Base-by-base conservation (phyloP, 768 basidiomycete genomes). In the Tulasnella sp. region DNA sequence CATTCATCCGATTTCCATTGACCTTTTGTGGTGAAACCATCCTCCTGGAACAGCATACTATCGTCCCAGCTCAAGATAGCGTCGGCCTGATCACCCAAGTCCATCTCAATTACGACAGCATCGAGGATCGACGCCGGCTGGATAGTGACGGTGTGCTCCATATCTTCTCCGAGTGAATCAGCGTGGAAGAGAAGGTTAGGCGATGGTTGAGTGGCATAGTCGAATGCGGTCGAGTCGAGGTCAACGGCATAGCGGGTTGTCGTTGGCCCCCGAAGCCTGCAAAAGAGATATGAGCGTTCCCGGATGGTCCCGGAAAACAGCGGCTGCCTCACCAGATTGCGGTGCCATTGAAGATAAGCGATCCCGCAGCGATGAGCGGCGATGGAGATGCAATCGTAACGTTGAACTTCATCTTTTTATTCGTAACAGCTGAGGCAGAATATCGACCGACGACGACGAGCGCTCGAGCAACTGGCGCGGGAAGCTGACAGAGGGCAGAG, bases 261-360 rank as follows among this genome's bases (percentile, higher is more conserved):
- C 18, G 64, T 69, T 18, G 42, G 48, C 31, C 74, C 20, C 24
- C 22, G n/a, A 44, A 44, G 42, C 48, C 74, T 75, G 28, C 28
- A 42, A 69, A 50, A 75, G 41, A 41, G n/a, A 40, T 12, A 14
- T 50, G 42, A 75, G 74, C 74, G 2, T 3, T 44, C 24, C 42
- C 48, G 12, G 41, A 75, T 0, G 34, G 16, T 31, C 14, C 64
- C 64, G 64, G 34, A 28, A 28, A 18, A 28, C 20, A 18, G 31
- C 74, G 42, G n/a, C 22, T 22, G 28, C 18, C 79, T 74, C 46
- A 80, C 79, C 79, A 80, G 44, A 80, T 31, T 22, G 46, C 69
- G 28, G 79, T 80, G 28, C 79, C 79, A 50, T 80, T 80, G 79
- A 80, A 80, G 58, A 74, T 18, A 31, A 80, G 72, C 20, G 79